Evolutionary conservation across 2,329 filamentous ascomycete genomes (phyloP).

Genomic region (Pleoardoris graminearum): DNA sequence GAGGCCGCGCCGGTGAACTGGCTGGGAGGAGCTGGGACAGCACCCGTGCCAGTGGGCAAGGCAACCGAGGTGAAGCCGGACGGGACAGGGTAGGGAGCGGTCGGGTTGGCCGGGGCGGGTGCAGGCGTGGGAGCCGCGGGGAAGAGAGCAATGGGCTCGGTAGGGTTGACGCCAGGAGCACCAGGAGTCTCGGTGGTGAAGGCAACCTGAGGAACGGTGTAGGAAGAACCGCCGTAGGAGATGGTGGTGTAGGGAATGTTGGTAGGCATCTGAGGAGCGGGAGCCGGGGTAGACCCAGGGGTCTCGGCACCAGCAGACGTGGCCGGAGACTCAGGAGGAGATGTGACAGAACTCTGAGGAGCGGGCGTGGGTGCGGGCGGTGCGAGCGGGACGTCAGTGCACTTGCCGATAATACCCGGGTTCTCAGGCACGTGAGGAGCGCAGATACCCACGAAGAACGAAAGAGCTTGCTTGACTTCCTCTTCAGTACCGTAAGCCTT

Average conservation of each 20-base stretch:
- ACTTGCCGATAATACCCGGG: slow-evolving; percentile 80
- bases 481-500: slow-evolving; percentile 65
- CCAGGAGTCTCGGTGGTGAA: slow-evolving; percentile 47
- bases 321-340: slow-evolving; percentile 16
- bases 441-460: slow-evolving; percentile 91
- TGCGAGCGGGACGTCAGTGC: slow-evolving; percentile 59
- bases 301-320: slow-evolving; percentile 10
- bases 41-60: slow-evolving; percentile 31
- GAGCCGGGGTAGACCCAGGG: slow-evolving; percentile 14
- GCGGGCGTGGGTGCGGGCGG: slow-evolving; percentile 35
- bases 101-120: slow-evolving; percentile 35
- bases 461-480: slow-evolving; percentile 70
- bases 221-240: slow-evolving; percentile 47
- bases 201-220: slow-evolving; percentile 53
- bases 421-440: slow-evolving; percentile 73
- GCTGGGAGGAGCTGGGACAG: slow-evolving; percentile 21
- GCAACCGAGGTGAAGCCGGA: slow-evolving; percentile 26
- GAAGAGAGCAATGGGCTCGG: slow-evolving; percentile 42
- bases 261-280: slow-evolving; percentile 15
- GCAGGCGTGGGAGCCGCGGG: slow-evolving; percentile 41
- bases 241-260: slow-evolving; percentile 45
- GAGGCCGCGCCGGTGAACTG: slow-evolving; percentile 43
- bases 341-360: not conserved
- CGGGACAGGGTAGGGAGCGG: slow-evolving; percentile 29
- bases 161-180: slow-evolving; percentile 24